These are phyloP conservation scores for Fusarium sororula DNA, from an alignment of 2,329 filamentous ascomycete genomes.

Conservation along the genomic window DNA sequence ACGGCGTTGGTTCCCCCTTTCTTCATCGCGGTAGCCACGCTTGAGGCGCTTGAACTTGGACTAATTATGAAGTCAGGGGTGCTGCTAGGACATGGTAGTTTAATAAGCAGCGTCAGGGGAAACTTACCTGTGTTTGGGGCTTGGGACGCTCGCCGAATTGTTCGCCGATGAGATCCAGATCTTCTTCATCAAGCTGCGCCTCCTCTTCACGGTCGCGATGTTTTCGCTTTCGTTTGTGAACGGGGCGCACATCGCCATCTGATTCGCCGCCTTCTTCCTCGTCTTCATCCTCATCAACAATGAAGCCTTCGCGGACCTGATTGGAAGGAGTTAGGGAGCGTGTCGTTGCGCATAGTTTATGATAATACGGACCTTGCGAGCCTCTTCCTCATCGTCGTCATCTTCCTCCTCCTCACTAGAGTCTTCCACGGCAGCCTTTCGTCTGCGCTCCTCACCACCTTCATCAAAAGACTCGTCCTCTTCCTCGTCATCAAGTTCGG, in stretches of 20 bases:
- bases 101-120: neutral
- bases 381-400: constrained; percentile 89
- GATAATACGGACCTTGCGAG: constrained; percentile 68
- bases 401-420: constrained; percentile 94
- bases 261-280: constrained; percentile 73
- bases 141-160: constrained; percentile 72
- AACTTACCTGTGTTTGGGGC: constrained; percentile 72
- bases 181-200: constrained; percentile 92
- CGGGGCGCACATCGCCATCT: constrained; percentile 62
- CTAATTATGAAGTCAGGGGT: constrained; percentile 52
- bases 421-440: constrained; percentile 68
- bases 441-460: constrained; percentile 70
- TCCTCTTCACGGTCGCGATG: constrained; percentile 81
- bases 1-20: constrained; percentile 70
- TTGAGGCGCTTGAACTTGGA: constrained; percentile 97
- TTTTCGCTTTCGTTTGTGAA: constrained; percentile 77
- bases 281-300: constrained; percentile 90
- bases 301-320: constrained; percentile 92
- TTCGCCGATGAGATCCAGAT: constrained; percentile 93
- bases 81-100: neutral
- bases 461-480: constrained; percentile 87
- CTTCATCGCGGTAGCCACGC: constrained; percentile 81
- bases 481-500: constrained; percentile 85
- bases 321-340: constrained; percentile 20
- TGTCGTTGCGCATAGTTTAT: neutral